A percentile compares a stretch with the other conserved stretches of the same genome.
Evolutionary conservation across 352 stramenopile species (phyloP).

Genomic region (Peronospora farinosa): DNA sequence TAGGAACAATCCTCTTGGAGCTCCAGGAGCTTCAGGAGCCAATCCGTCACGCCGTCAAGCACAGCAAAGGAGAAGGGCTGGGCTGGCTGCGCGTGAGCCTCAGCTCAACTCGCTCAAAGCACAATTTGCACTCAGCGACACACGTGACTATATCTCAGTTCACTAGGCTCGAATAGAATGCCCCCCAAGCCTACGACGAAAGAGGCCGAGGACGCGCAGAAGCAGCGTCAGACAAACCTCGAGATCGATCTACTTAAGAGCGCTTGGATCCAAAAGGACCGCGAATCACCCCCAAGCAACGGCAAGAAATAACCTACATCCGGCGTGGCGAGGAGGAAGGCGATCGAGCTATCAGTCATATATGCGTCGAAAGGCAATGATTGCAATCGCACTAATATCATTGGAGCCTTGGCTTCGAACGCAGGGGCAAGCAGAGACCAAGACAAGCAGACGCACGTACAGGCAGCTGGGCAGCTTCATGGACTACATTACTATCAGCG

Average conservation of each 20-base stretch:
- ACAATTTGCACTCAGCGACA: constrained; percentile 30
- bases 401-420: constrained; percentile 4
- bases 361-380: not conserved
- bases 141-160: constrained; percentile 19
- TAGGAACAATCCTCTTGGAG: constrained; percentile 29
- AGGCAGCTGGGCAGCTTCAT: constrained; percentile 17
- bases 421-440: constrained; percentile 9
- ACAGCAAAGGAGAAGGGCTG: constrained; percentile 14
- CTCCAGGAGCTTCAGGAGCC: constrained; percentile 27
- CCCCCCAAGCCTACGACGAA: constrained; percentile 29
- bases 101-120: constrained; percentile 33
- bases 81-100: constrained; percentile 14
- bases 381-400: constrained; percentile 3
- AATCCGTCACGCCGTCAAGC: constrained; percentile 32
- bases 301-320: constrained; percentile 27
- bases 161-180: constrained; percentile 20
- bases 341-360: not conserved
- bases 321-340: not conserved
- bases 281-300: constrained; percentile 29
- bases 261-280: constrained; percentile 55
- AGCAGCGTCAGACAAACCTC: constrained; percentile 58
- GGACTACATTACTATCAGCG: constrained; percentile 9
- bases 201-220: constrained; percentile 37
- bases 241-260: constrained; percentile 61
- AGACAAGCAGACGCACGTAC: constrained; percentile 15